These are phyloP conservation scores for Mychonastes homosphaera DNA, from an alignment of 139 green algal species.

Conservation along the genomic window DNA sequence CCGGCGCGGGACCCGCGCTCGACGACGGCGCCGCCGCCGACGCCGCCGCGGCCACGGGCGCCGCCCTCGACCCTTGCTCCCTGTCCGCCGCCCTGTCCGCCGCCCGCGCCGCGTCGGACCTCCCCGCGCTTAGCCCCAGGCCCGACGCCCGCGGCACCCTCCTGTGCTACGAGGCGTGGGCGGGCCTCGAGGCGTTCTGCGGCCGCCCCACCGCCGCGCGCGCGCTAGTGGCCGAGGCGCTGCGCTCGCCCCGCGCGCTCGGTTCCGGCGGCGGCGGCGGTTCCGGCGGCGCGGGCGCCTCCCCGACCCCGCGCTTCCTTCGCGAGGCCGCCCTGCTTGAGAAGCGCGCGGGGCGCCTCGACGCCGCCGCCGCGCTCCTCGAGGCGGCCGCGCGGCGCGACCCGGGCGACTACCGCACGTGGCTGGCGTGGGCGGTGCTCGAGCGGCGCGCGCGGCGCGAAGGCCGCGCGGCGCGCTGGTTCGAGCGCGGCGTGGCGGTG, in stretches of 20 bases:
- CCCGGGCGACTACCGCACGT: slow-evolving; percentile 49
- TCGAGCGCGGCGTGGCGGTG: slow-evolving; percentile 29
- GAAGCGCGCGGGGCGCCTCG: slow-evolving; percentile 41
- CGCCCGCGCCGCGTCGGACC: too few relatives aligned
- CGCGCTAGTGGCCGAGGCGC: neutral
- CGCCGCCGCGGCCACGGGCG: too few relatives aligned
- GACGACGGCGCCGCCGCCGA: too few relatives aligned
- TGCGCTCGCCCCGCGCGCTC: neutral
- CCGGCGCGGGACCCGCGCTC: too few relatives aligned
- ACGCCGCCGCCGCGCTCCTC: slow-evolving; percentile 18
- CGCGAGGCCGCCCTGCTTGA: slow-evolving; percentile 54
- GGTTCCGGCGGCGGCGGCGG: too few relatives aligned
- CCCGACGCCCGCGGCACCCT: too few relatives aligned
- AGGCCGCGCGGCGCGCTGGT: slow-evolving; percentile 35
- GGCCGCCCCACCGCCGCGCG: slow-evolving; percentile 2
- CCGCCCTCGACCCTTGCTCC: too few relatives aligned
- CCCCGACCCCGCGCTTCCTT: slow-evolving; percentile 35
- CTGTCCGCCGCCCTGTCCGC: too few relatives aligned
- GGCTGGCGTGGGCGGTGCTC: slow-evolving; percentile 54
- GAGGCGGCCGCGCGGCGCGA: slow-evolving; percentile 4
- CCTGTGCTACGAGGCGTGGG: slow-evolving; percentile 46
- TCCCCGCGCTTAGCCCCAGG: too few relatives aligned
- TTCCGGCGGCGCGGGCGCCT: too few relatives aligned
- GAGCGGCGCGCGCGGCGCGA: slow-evolving; percentile 38
- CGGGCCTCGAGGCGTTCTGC: slow-evolving; percentile 41